Percentiles rank a stretch among this genome's conserved stretches.
Evolutionary conservation across 2,329 filamentous ascomycete genomes (phyloP).

Genomic region (Sarocladiaceae sp.): DNA sequence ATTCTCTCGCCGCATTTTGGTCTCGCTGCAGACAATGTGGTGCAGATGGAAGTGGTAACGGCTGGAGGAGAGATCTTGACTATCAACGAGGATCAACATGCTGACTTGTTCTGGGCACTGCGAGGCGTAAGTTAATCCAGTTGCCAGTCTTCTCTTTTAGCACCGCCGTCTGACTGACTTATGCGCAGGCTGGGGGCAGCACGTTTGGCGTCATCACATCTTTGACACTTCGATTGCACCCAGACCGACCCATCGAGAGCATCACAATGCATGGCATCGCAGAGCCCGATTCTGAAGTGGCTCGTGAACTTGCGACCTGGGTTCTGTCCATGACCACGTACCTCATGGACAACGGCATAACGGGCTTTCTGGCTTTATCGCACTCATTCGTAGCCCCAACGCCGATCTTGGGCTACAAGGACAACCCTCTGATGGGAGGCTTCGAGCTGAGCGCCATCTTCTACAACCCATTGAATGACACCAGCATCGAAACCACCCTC

Average conservation of each 20-base stretch:
- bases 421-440: conserved; percentile 23
- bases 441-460: conserved; percentile 19
- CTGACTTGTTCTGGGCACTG: conserved; percentile 53
- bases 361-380: conserved; percentile 36
- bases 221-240: conserved; percentile 44
- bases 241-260: conserved; percentile 18
- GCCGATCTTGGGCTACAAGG: neutral
- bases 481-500: neutral
- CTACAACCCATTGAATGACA: neutral
- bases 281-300: conserved; percentile 19
- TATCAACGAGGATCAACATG: conserved; percentile 39
- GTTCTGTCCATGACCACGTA: conserved; percentile 39
- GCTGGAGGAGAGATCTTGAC: conserved; percentile 36
- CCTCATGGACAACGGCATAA: conserved; percentile 44
- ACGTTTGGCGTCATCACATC: conserved; percentile 56
- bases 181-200: conserved; percentile 44
- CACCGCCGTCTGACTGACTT: neutral
- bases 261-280: conserved; percentile 19
- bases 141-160: neutral
- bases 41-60: conserved; percentile 46
- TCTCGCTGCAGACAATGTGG: conserved; percentile 49
- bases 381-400: conserved; percentile 19
- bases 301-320: conserved; percentile 38
- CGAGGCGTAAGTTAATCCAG: conserved; percentile 31
- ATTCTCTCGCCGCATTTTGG: conserved; percentile 45